A percentile compares a stretch with the other conserved stretches of the same genome.
These are phyloP conservation scores for Aspergillus incahuasiensis DNA, from an alignment of 495 filamentous ascomycete species.

Conservation along the genomic window DNA sequence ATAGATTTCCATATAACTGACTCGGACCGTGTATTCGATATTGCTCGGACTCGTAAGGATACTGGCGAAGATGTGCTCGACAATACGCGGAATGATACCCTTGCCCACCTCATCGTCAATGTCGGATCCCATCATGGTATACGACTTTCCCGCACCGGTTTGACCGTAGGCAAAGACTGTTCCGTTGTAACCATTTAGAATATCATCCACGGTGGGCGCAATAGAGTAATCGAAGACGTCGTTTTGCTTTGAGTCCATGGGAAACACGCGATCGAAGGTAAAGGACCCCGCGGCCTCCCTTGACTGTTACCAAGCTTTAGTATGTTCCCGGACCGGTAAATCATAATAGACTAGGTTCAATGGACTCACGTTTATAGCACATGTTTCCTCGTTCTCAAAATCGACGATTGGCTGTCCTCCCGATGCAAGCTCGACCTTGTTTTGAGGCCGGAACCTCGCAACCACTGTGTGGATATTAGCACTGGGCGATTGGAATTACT, in stretches of 20 bases:
- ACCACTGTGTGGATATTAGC: conserved; percentile 55
- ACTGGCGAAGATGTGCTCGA: conserved; percentile 95
- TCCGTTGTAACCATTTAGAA: conserved; percentile 97
- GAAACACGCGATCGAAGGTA: conserved; percentile 96
- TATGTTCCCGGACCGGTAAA: background rate
- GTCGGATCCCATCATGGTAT: conserved; percentile 98
- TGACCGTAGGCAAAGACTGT: conserved; percentile 99
- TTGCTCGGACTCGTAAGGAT: conserved; percentile 86
- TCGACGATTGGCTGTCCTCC: conserved; percentile 88
- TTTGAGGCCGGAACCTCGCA: conserved; percentile 95
- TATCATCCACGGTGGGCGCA: conserved; percentile 91
- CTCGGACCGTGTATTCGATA: conserved; percentile 95
- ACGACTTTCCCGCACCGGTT: conserved; percentile 97
- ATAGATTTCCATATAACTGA: conserved; percentile 99
- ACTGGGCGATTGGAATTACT: conserved; percentile 9
- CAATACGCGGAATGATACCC: conserved; percentile 94
- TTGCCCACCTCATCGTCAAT: conserved; percentile 87
- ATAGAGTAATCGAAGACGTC: conserved; percentile 99
- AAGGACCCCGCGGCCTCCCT: conserved; percentile 78
- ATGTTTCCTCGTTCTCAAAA: conserved; percentile 88
- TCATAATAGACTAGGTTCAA: background rate
- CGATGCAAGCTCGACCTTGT: conserved; percentile 81
- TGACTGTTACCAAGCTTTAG: conserved; percentile 51
- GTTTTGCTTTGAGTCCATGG: conserved; percentile 77
- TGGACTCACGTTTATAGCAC: conserved; percentile 68